phyloP scores from a whole-genome alignment of 1,284 basidiomycete genomes.

The Ceratobasidium papillatum region DNA sequence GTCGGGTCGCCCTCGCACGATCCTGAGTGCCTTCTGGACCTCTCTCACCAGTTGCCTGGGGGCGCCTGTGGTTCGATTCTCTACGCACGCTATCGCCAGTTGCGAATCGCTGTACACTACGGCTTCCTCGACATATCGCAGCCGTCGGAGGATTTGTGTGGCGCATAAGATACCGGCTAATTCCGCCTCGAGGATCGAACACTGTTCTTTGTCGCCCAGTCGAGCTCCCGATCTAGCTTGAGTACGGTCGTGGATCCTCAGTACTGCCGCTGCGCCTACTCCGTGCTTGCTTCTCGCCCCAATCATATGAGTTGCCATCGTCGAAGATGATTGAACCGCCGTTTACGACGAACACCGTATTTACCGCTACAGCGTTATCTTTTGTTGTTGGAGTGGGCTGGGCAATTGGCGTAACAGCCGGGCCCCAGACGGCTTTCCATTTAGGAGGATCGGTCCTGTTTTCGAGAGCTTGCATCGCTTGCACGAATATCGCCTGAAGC shows the following conservation, averaged over 20 bases:
- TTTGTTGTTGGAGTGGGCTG: too few relatives aligned
- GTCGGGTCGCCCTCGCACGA: neutral
- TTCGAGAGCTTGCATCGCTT: too few relatives aligned
- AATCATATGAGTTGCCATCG: too few relatives aligned
- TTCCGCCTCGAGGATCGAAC: neutral
- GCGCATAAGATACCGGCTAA: neutral
- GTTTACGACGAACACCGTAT: too few relatives aligned
- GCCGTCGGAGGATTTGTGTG: neutral
- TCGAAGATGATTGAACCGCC: too few relatives aligned
- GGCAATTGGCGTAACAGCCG: too few relatives aligned
- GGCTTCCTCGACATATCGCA: neutral
- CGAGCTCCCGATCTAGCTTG: neutral
- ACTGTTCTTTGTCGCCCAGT: neutral
- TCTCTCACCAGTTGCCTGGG: neutral
- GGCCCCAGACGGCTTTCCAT: too few relatives aligned
- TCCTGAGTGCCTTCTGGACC: neutral
- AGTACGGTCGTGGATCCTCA: neutral
- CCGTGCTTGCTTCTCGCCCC: neutral
- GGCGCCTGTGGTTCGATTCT: neutral
- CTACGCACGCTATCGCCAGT: neutral
- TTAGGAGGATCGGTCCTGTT: too few relatives aligned
- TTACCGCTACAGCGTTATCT: too few relatives aligned
- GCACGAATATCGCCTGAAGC: too few relatives aligned
- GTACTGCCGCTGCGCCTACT: neutral
- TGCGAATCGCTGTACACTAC: neutral